Conservation (phyloP, 2,329 filamentous ascomycete species). For the Cadophora sp. region DNA sequence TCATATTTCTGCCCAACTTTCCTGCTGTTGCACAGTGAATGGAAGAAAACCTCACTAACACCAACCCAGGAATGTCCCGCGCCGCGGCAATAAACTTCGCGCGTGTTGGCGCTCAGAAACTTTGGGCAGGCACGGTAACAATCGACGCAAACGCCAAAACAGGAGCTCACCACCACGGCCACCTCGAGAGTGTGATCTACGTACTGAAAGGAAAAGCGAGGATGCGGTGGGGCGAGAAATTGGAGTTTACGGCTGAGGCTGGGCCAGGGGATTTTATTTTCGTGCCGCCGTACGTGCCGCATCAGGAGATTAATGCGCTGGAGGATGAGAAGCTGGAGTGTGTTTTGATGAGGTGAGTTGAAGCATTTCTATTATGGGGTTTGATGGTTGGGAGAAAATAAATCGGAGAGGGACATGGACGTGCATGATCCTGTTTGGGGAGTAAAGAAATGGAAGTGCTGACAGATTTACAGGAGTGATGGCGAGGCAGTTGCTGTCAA, state of each 20-base stretch:
- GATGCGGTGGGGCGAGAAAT: constrained; percentile 53
- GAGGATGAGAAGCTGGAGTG: constrained; percentile 51
- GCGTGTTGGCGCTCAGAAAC: constrained; percentile 50
- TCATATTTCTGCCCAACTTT: neutral
- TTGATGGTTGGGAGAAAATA: too few relatives aligned
- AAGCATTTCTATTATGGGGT: too few relatives aligned
- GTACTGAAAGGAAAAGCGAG: constrained; percentile 51
- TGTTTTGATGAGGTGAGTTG: constrained; percentile 36
- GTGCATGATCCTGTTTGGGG: too few relatives aligned
- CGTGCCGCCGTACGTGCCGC: constrained; percentile 52
- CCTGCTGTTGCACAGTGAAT: too few relatives aligned
- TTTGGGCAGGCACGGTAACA: constrained; percentile 54
- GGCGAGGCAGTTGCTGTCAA: constrained; percentile 53
- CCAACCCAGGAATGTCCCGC: constrained; percentile 47
- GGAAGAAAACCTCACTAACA: neutral
- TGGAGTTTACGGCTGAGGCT: constrained; percentile 53
- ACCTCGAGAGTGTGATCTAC: constrained; percentile 54
- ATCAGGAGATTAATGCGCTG: constrained; percentile 54
- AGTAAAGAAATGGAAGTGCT: too few relatives aligned
- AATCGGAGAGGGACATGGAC: too few relatives aligned
- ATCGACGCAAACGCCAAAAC: constrained; percentile 51
- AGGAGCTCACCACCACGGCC: constrained; percentile 52
- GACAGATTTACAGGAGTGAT: constrained; percentile 45
- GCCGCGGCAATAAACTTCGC: constrained; percentile 53
- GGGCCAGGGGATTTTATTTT: constrained; percentile 55